Base-by-base conservation (phyloP, 208 protist species). In the Trypanosoma caninum region DNA sequence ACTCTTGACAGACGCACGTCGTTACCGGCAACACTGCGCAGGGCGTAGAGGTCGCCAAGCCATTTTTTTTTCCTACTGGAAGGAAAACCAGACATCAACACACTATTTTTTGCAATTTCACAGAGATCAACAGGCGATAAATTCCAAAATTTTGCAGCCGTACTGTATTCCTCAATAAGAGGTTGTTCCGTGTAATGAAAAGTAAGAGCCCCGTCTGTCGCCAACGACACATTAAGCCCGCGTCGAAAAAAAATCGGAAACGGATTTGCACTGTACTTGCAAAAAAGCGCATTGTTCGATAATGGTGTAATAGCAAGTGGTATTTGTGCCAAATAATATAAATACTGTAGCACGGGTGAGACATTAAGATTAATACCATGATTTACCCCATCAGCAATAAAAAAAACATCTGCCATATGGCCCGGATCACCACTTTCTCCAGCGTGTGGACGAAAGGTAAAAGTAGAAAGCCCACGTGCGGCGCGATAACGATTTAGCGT, bases 201-300 rank as follows among this genome's bases (percentile, higher is more conserved):
- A 71, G 87, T 89, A 35, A 97, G 77, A 1, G 93, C 73, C 53
- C 88, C 84, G 64, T 97, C 93, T 22, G 98, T 99, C 25, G 93
- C 97, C 8, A 99, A 75, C 1, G 95, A 87, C 6, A 99, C 96
- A 69, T 98, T 97, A 20, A 99, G 73, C 25, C 98, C 97, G 44
- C 89, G 80, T 16, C 68, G 62, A 56, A 99, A 97, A 66, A 98
- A 98, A 22, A 30, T 18, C 2, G 89, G 83, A 62, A 99, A 97
- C 20, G 97, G 97, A 75, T 98, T 98, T 46, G 93, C 75, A 27
- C 76, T 25, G 69, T 99, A 99, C 23, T 87, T 74, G 40, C 98
- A 87, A 74, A 99, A 99, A 22, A 99, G 88, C 4, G 87, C 80
- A 83, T 99, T 99, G 82, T 99, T 99, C 66, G 87, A 98, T 25